Conservation (phyloP, 345 rosid species). For the Gossypium anomalum region DNA sequence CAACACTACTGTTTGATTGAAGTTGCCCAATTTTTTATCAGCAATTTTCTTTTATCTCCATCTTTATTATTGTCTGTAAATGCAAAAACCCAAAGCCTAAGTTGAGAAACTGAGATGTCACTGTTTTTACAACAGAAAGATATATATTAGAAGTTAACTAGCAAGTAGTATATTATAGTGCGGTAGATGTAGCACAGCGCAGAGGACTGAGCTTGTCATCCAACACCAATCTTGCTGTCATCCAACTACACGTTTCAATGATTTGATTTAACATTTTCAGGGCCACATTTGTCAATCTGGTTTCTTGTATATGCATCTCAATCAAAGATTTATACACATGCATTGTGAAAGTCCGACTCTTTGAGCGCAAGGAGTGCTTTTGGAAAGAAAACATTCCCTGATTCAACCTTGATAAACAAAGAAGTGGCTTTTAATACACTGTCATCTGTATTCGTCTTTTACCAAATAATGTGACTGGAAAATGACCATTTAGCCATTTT, state of each 20-base stretch:
- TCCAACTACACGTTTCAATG: neutral
- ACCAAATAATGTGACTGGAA: neutral
- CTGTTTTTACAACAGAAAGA: neutral
- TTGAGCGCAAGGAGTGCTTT: neutral
- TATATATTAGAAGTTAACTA: neutral
- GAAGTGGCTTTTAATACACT: neutral
- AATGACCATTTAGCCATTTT: neutral
- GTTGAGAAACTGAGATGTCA: neutral
- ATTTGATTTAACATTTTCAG: slow-evolving; percentile 12
- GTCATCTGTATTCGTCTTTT: neutral
- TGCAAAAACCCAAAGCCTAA: neutral
- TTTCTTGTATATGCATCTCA: neutral
- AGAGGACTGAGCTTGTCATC: neutral
- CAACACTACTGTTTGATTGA: slow-evolving; percentile 16
- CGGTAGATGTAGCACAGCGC: neutral
- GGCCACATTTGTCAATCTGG: neutral
- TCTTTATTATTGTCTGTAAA: no score
- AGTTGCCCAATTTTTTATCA: neutral
- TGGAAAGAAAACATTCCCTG: neutral
- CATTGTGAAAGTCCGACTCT: neutral
- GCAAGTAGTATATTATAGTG: no score
- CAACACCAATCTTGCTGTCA: slow-evolving; percentile 12
- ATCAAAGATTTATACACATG: neutral
- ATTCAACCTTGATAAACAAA: neutral
- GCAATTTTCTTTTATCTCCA: no score